Base-by-base conservation (phyloP, 208 protist genomes). In the Angomonas deanei region DNA sequence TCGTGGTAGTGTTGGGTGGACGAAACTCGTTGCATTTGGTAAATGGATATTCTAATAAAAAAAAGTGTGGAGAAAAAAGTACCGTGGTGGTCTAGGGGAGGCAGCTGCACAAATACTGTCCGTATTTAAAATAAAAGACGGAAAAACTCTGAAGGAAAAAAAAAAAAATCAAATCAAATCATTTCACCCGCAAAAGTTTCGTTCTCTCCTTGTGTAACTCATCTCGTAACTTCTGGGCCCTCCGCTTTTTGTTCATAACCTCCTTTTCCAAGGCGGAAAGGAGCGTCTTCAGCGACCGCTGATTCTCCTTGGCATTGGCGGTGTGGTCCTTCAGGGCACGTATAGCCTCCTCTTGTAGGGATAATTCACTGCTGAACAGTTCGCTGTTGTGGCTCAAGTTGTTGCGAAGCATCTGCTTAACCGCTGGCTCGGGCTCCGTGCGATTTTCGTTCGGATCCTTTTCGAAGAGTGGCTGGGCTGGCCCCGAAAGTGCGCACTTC, bases 1-100 rank as follows among this genome's bases (percentile, higher is more conserved):
- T 74, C 71, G 23, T 24, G 27, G 74, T 83, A 91, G 30, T 86
- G 68, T 52, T 78, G 65, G 10, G 39, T n/a, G 34, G 73, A 79
- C 11, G 63, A 46, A 10, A 87, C 32, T 34, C 69, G 61, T 39
- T 80, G 66, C 79, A 87, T 88, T 32, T 30, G 13, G 28, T 15
- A 5, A 19, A 28, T 11, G 2, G 11, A 30, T 8, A 10, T 27
- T 54, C 26, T 6, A 56, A 5, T 15, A 15, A 4, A 30, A 5
- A 33, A 56, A 56, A 56, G 27, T 1, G 50, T 5, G 19, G 27
- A 31, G 1, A 5, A 2, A 5, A 10, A 5, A 56, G 6, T 56
- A 17, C n/a, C 10, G 5, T 42, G 10, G 34, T 42, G n/a, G n/a
- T n/a, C n/a, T 42, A 42, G 8, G 34, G 34, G 34, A 8, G 8